Percentiles rank a stretch among this genome's conserved stretches.
phyloP scores from a whole-genome alignment of 2,329 filamentous ascomycete genomes.

The Myriosclerotinia scirpicola region DNA sequence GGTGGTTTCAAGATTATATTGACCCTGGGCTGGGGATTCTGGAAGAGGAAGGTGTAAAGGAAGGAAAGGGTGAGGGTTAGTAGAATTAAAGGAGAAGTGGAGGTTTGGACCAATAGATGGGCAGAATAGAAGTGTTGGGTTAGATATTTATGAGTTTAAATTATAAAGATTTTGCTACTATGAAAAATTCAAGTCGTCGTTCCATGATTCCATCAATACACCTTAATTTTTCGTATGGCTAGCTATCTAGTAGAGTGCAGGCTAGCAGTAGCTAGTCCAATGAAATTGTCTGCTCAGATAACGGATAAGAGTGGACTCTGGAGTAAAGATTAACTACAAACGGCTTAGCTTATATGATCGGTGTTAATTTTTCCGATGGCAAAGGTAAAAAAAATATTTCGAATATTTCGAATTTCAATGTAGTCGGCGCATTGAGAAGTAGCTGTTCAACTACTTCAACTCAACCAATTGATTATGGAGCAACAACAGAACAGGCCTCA shows the following conservation, averaged over 20 bases:
- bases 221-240: not conserved
- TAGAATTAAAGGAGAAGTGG: not conserved
- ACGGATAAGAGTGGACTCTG: not conserved
- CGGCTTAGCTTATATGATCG: not conserved
- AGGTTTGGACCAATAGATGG: not conserved
- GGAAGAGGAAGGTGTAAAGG: conserved; percentile 3
- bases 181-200: not conserved
- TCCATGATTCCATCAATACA: too few species aligned
- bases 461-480: conserved; percentile 58
- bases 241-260: too few species aligned
- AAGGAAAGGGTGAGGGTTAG: not conserved
- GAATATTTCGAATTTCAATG: conserved; percentile 18
- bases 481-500: conserved; percentile 84
- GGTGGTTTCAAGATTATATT: conserved; percentile 52
- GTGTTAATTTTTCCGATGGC: conserved; percentile 1
- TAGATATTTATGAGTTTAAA: conserved; percentile 5
- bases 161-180: not conserved
- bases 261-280: not conserved
- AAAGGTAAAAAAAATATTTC: conserved; percentile 14
- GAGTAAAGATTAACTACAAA: fast-evolving
- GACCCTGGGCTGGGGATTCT: conserved; percentile 51
- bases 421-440: conserved; percentile 17
- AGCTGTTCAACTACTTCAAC: not conserved
- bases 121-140: not conserved
- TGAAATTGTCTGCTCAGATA: not conserved